These are phyloP conservation scores for Hypericum perforatum DNA, from an alignment of 345 rosid species.

Conservation along the genomic window DNA sequence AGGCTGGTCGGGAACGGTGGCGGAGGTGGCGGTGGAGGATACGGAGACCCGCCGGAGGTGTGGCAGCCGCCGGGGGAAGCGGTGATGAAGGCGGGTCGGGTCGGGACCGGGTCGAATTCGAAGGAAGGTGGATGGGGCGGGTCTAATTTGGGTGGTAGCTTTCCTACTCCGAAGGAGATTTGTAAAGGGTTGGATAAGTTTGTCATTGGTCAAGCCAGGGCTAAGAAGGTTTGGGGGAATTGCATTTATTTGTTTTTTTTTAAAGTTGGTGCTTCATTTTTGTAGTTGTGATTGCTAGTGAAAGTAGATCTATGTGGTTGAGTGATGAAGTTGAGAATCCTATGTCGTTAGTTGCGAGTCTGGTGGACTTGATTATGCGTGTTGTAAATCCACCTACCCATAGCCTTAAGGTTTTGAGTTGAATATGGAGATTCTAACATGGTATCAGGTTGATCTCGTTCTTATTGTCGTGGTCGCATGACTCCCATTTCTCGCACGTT, in stretches of 20 bases:
- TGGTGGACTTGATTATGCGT: too few relatives aligned
- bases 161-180: conserved; percentile 95
- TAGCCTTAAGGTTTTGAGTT: too few relatives aligned
- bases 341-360: too few relatives aligned
- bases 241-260: background rate
- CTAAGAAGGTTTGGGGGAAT: conserved; percentile 62
- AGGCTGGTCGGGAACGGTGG: conserved; percentile 14
- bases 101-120: conserved; percentile 35
- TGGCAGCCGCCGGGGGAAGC: conserved; percentile 98
- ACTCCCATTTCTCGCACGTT: too few relatives aligned
- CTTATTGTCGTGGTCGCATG: too few relatives aligned
- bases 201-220: conserved; percentile 95
- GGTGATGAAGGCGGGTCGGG: conserved; percentile 34
- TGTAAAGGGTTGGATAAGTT: conserved; percentile 87
- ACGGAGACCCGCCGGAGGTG: conserved; percentile 95
- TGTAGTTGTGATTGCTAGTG: background rate
- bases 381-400: too few relatives aligned
- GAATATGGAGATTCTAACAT: too few relatives aligned
- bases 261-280: background rate
- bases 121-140: conserved; percentile 92
- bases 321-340: too few relatives aligned
- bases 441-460: too few relatives aligned
- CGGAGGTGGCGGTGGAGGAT: conserved; percentile 20
- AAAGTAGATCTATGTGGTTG: too few relatives aligned
- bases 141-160: conserved; percentile 75